Evolutionary conservation across 2,329 filamentous ascomycete genomes (phyloP).

Genomic region (Phialophora tarda): DNA sequence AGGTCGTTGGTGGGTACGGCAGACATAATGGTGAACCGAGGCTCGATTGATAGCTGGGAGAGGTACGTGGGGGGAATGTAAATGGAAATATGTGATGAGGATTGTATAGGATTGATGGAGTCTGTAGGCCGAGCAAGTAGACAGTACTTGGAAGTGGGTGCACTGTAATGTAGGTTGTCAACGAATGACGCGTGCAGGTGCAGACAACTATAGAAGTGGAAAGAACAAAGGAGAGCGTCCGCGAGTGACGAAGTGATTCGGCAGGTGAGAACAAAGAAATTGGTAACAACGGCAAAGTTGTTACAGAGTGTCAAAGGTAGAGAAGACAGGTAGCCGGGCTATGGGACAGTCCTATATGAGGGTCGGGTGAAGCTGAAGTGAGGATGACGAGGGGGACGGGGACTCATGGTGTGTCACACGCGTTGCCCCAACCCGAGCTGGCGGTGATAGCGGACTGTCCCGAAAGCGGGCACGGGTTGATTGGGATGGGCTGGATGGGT

Average conservation of each 20-base stretch:
- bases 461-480: constrained; percentile 11
- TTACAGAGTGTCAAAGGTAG: constrained; percentile 13
- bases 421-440: background rate
- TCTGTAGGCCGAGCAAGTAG: constrained; percentile 8
- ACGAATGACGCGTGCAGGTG: constrained; percentile 27
- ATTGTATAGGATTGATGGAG: constrained; percentile 14
- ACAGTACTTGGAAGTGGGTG: background rate
- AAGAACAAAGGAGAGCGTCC: constrained; percentile 30
- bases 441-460: background rate
- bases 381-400: constrained; percentile 13
- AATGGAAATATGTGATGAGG: constrained; percentile 6
- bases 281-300: constrained; percentile 17
- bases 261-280: constrained; percentile 16
- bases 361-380: constrained; percentile 7
- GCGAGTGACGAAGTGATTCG: constrained; percentile 5
- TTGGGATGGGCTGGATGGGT: background rate
- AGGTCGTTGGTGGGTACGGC: constrained; percentile 58
- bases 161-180: background rate
- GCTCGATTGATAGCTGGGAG: constrained; percentile 28
- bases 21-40: constrained; percentile 36
- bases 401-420: constrained; percentile 18
- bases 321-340: background rate
- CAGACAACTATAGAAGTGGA: constrained; percentile 12
- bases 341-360: constrained; percentile 11
- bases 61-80: background rate